Percentiles rank a stretch among this genome's conserved stretches.
These are phyloP conservation scores for Edaphochlamys debaryana DNA, from an alignment of 139 green algal species.

Conservation along the genomic window DNA sequence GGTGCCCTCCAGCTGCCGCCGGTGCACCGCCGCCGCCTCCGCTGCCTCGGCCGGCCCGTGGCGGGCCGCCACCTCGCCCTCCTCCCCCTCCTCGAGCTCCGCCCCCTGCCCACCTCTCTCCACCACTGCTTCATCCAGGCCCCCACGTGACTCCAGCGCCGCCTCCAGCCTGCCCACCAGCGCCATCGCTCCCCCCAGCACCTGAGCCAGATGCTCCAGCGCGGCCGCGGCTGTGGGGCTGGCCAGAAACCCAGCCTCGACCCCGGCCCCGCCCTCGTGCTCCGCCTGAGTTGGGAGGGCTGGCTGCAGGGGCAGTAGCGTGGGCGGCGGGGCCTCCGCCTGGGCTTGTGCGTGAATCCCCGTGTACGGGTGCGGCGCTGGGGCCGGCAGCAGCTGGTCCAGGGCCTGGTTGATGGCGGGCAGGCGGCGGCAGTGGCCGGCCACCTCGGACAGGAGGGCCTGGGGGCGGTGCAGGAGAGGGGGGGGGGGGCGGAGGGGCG, in stretches of 20 bases:
- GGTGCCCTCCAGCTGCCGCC: conserved; percentile 17
- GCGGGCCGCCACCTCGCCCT: neutral
- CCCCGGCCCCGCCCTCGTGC: neutral
- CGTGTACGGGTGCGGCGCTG: too few relatives aligned
- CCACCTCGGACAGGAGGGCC: conserved; percentile 13
- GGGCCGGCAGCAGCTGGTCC: neutral
- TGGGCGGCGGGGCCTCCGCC: neutral
- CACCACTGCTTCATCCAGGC: too few relatives aligned
- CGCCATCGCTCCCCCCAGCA: neutral
- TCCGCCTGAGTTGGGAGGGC: neutral
- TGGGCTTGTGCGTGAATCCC: too few relatives aligned
- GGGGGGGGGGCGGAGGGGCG: too few relatives aligned
- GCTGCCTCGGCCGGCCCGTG: neutral
- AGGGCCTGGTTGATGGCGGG: conserved; percentile 12
- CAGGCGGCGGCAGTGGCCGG: conserved; percentile 8
- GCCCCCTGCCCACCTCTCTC: too few relatives aligned
- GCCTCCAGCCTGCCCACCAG: conserved; percentile 6
- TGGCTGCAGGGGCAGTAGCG: neutral
- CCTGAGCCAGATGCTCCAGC: neutral
- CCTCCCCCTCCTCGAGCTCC: neutral
- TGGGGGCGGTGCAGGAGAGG: too few relatives aligned
- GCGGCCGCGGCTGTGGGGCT: conserved; percentile 10
- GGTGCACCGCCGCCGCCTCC: neutral
- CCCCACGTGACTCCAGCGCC: neutral
- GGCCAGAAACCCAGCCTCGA: neutral